A percentile compares a stretch with the other conserved stretches of the same genome.
phyloP scores from a whole-genome alignment of 1,139 yeast genomes.

The Blastobotrys buckinghamii region DNA sequence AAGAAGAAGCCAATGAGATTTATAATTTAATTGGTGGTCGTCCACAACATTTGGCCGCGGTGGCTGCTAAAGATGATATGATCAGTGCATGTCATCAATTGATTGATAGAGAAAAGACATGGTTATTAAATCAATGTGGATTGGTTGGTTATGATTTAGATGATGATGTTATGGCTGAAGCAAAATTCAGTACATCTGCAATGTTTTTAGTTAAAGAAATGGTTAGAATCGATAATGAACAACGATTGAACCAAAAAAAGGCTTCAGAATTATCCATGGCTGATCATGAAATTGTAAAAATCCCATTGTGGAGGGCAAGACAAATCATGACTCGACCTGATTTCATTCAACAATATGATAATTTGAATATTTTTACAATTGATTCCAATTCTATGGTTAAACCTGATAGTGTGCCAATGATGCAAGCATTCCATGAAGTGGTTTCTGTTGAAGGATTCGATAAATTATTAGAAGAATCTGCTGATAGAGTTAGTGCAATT shows the following conservation, averaged over 20 bases:
- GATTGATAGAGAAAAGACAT: constrained; percentile 74
- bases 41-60: constrained; percentile 75
- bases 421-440: constrained; percentile 81
- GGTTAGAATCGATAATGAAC: constrained; percentile 53
- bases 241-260: constrained; percentile 21
- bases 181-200: constrained; percentile 72
- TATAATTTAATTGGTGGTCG: constrained; percentile 78
- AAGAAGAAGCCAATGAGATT: constrained; percentile 45
- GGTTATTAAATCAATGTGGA: constrained; percentile 83
- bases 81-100: constrained; percentile 60
- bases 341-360: constrained; percentile 68
- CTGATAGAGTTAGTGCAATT: constrained; percentile 67
- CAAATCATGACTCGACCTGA: constrained; percentile 85
- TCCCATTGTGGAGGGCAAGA: constrained; percentile 79
- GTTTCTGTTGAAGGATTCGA: constrained; percentile 68
- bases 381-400: constrained; percentile 65
- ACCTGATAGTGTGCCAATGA: constrained; percentile 84
- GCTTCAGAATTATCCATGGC: constrained; percentile 22
- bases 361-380: constrained; percentile 70
- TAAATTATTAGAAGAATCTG: constrained; percentile 59
- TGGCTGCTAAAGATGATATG: constrained; percentile 59
- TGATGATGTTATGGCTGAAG: constrained; percentile 84
- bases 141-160: constrained; percentile 74
- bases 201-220: constrained; percentile 69
- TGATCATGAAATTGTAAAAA: constrained; percentile 59